Base-by-base conservation (phyloP, 108 stramenopile genomes). In the Fistulifera solaris region DNA sequence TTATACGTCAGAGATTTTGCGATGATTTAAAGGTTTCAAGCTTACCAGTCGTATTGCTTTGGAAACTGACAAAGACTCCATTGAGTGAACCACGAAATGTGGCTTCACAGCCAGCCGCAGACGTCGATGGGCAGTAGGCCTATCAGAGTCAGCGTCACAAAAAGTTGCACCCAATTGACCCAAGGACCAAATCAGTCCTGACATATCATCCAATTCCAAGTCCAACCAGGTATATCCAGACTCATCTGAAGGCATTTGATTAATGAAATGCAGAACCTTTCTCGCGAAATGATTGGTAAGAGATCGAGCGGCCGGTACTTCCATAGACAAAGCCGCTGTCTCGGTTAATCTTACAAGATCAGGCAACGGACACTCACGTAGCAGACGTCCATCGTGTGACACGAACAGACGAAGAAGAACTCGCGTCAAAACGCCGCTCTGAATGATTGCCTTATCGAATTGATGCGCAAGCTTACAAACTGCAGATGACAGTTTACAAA, bases 381-480 rank as follows among this genome's bases (percentile, higher is more conserved):
- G 56, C 10, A 79, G 52, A 11, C 72, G 54, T 13, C 71, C 78
- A 63, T 72, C 63, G 52, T 70, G 75, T 14, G 78, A 79, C 2
- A 71, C 26, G 31, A 79, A 49, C 15, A 79, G 56, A 27, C 73
- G 62, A 27, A 75, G 47, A 39, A 68, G 71, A 5, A 79, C 67
- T 8, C 66, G 48, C 23, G 59, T 61, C 16, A 79, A 52, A n/a
- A 55, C 65, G 59, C 56, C 52, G 0, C 66, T 61, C 48, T 35
- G 31, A 8, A 35, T 35, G 6, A 35, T 3, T 8, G 31, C 3
- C 31, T 35, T 35, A 8, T 35, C 31, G 31, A 35, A 35, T 8
- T 35, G 31, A 8, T 35, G 31, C 8, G 31, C 31, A 35, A 35
- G 31, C 31, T 35, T 35, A 35, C 31, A 35, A 35, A 35, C 8